Conservation (phyloP, 257 asterid genomes). For the Nicotiana benthamiana region DNA sequence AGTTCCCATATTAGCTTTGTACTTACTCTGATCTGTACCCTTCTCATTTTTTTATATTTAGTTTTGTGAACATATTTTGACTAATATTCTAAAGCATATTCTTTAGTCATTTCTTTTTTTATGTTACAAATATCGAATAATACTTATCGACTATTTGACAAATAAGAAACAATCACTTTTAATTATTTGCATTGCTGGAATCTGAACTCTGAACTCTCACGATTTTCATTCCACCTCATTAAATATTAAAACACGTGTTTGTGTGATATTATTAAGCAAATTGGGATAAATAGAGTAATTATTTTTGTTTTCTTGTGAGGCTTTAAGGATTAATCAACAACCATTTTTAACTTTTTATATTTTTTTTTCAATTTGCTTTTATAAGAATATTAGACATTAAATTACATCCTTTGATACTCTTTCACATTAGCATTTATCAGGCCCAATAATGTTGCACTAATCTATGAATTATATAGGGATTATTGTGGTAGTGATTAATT, state of each 20-base stretch:
- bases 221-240: too few relatives aligned
- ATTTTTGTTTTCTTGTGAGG: too few relatives aligned
- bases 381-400: background rate
- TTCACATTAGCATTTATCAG: background rate
- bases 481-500: background rate
- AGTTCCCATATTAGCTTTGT: background rate
- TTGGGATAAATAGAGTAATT: too few relatives aligned
- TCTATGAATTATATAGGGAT: background rate
- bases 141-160: too few relatives aligned
- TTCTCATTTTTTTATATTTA: background rate
- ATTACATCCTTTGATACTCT: background rate
- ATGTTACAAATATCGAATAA: too few relatives aligned
- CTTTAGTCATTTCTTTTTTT: too few relatives aligned
- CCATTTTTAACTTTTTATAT: background rate
- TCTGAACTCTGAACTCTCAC: background rate
- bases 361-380: background rate
- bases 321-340: too few relatives aligned
- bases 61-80: too few relatives aligned
- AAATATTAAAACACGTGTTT: too few relatives aligned
- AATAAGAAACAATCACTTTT: too few relatives aligned
- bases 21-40: background rate
- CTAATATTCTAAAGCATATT: background rate
- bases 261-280: too few relatives aligned
- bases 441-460: background rate
- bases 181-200: too few relatives aligned